A percentile compares a stretch with the other conserved stretches of the same genome.
phyloP scores from a whole-genome alignment of 2,329 filamentous ascomycete genomes.

The Aureobasidium sp. region DNA sequence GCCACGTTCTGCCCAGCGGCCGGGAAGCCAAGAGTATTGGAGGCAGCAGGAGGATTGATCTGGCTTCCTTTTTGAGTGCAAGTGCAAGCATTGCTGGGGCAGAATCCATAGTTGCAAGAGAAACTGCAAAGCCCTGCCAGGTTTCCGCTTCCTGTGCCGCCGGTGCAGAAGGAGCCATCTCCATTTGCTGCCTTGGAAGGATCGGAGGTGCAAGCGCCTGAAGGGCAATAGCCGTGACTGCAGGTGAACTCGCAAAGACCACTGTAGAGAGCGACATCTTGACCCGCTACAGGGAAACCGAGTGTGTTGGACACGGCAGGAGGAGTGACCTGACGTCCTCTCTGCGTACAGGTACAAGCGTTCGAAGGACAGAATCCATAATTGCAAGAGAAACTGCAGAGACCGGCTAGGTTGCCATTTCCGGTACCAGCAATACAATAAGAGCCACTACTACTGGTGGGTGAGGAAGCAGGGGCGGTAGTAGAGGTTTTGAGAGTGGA shows the following conservation, averaged over 20 bases:
- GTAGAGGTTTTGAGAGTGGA: background rate
- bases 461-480: background rate
- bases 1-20: background rate
- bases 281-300: background rate
- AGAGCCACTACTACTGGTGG: background rate
- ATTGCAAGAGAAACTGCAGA: background rate
- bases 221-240: background rate
- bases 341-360: background rate
- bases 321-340: background rate
- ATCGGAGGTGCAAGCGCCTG: background rate
- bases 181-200: background rate
- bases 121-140: background rate
- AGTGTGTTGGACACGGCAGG: background rate
- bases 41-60: background rate
- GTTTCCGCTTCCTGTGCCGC: background rate
- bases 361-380: background rate
- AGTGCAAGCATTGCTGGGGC: background rate
- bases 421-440: background rate
- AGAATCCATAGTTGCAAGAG: constrained; percentile 1
- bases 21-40: background rate
- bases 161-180: background rate
- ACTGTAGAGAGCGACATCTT: background rate
- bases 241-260: background rate
- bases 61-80: background rate
- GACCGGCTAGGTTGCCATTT: background rate